Evolutionary conservation across 345 rosid genomes (phyloP).

Genomic region (Mangifera indica): DNA sequence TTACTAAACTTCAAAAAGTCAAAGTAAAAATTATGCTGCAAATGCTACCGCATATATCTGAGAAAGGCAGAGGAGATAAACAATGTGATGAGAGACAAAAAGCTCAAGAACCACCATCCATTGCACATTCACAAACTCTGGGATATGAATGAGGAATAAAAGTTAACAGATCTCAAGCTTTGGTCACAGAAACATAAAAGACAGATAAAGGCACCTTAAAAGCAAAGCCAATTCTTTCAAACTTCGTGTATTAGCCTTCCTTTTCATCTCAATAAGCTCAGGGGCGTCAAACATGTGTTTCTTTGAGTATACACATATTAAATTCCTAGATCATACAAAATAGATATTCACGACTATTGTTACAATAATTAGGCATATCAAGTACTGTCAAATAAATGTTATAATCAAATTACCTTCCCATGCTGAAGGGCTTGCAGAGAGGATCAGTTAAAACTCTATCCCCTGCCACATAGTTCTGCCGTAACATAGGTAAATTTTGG

Average conservation of each 20-base stretch:
- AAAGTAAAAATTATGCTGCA: not conserved
- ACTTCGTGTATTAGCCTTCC: constrained; percentile 85
- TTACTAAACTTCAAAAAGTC: not conserved
- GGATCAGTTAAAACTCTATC: constrained; percentile 96
- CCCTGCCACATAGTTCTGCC: constrained; percentile 90
- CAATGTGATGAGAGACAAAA: not conserved
- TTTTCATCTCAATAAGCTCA: constrained; percentile 82
- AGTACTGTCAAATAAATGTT: constrained; percentile 19
- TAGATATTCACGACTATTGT: constrained; percentile 25
- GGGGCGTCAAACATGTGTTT: constrained; percentile 92
- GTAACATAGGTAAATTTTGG: constrained; percentile 15
- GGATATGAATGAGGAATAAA: not conserved
- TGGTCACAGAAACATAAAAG: not conserved
- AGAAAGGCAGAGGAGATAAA: not conserved
- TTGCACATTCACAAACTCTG: not conserved
- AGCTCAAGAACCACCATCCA: not conserved
- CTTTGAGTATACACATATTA: constrained; percentile 92
- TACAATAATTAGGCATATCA: constrained; percentile 23
- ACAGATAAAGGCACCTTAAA: constrained; percentile 55
- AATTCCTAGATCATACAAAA: constrained; percentile 54
- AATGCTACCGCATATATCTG: not conserved
- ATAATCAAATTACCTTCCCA: constrained; percentile 75
- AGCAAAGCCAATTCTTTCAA: constrained; percentile 93
- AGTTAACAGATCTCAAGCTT: not conserved
- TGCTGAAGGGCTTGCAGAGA: constrained; percentile 98